Evolutionary conservation across 352 stramenopile genomes (phyloP).

Genomic region (Phytophthora cactorum): DNA sequence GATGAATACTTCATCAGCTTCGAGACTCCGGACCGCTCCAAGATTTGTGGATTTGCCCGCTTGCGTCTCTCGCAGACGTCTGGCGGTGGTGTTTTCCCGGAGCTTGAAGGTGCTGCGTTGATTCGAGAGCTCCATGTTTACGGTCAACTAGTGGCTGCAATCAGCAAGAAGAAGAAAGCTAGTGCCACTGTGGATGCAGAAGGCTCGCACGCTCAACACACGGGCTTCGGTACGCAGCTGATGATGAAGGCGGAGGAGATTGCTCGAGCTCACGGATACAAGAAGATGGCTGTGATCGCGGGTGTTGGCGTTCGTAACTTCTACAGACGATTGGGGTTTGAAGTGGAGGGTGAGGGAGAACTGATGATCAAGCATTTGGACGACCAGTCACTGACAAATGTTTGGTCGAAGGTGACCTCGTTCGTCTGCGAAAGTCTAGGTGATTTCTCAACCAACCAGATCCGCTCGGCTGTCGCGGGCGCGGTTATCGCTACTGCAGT

Average conservation of each 20-base stretch:
- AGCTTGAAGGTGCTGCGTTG: conserved; percentile 80
- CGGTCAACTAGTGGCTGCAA: conserved; percentile 79
- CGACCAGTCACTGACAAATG: conserved; percentile 3
- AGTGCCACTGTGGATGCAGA: conserved; percentile 29
- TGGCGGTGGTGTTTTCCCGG: conserved; percentile 75
- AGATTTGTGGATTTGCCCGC: conserved; percentile 92
- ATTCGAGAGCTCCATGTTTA: conserved; percentile 93
- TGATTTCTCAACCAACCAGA: conserved; percentile 10
- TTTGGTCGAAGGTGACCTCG: conserved; percentile 26
- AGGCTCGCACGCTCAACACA: conserved; percentile 82
- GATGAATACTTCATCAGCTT: conserved; percentile 94
- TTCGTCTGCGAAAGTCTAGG: conserved; percentile 16
- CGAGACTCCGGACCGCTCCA: conserved; percentile 87
- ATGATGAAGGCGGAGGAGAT: conserved; percentile 88
- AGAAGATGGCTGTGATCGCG: conserved; percentile 89
- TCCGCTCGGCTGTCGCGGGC: conserved; percentile 10
- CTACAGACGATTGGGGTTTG: conserved; percentile 89
- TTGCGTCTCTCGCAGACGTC: conserved; percentile 79
- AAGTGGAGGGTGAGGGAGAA: conserved; percentile 85
- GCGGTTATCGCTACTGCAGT: conserved; percentile 13
- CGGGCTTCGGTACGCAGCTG: conserved; percentile 87
- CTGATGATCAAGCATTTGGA: conserved; percentile 88
- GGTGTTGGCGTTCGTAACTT: conserved; percentile 93
- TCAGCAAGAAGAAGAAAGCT: conserved; percentile 46
- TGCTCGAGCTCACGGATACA: conserved; percentile 65